phyloP scores from a whole-genome alignment of 2,329 filamentous ascomycete genomes.

The Aureobasidium sp. region DNA sequence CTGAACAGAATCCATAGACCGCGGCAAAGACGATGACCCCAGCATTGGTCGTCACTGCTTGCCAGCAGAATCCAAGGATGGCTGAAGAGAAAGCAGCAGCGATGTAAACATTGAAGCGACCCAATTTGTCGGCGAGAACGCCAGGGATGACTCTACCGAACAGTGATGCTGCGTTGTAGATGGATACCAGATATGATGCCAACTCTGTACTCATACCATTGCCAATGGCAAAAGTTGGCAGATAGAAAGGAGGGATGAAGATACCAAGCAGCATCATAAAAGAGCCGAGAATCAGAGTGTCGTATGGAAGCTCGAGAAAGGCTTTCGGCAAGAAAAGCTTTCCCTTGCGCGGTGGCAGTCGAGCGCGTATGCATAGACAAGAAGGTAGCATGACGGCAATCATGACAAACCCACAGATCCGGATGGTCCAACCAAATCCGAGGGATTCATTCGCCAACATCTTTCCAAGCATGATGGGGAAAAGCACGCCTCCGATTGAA shows the following conservation, averaged over 20 bases:
- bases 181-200: slow-evolving; percentile 58
- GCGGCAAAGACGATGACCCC: slow-evolving; percentile 70
- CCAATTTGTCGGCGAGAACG: slow-evolving; percentile 58
- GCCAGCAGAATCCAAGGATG: slow-evolving; percentile 61
- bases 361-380: slow-evolving; percentile 57
- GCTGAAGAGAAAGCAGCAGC: slow-evolving; percentile 54
- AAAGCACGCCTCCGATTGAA: slow-evolving; percentile 51
- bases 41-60: slow-evolving; percentile 56
- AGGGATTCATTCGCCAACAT: too few species aligned
- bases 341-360: slow-evolving; percentile 49
- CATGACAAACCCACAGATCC: slow-evolving; percentile 65
- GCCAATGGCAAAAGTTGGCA: slow-evolving; percentile 50
- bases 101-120: slow-evolving; percentile 60
- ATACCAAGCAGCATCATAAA: slow-evolving; percentile 69
- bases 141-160: slow-evolving; percentile 64
- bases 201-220: slow-evolving; percentile 56
- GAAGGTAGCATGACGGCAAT: slow-evolving; percentile 63
- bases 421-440: slow-evolving; percentile 65
- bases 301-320: slow-evolving; percentile 39
- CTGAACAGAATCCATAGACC: slow-evolving; percentile 76
- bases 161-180: slow-evolving; percentile 57
- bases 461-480: too few species aligned
- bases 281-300: slow-evolving; percentile 37
- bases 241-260: slow-evolving; percentile 63
- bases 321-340: too few species aligned